Evolutionary conservation across 345 rosid genomes (phyloP).

Genomic region (Rhodamnia rubescens): DNA sequence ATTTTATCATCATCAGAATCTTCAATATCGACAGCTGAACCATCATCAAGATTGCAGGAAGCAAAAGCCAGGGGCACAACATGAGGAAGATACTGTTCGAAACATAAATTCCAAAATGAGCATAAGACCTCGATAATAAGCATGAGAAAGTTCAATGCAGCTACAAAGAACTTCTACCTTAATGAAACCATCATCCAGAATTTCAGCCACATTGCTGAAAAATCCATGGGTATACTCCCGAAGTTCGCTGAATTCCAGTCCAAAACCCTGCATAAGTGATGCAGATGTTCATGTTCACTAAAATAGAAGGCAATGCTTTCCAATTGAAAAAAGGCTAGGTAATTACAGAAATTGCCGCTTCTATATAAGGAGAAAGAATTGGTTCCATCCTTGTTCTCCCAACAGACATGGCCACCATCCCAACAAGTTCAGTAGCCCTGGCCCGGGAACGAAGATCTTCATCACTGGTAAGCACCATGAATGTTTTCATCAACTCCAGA

Average conservation of each 20-base stretch:
- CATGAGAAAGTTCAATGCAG: background rate
- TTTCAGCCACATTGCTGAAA: conserved; percentile 96
- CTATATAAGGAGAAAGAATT: conserved; percentile 74
- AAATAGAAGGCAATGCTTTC: background rate
- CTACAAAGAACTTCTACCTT: conserved; percentile 40
- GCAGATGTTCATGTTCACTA: conserved; percentile 1
- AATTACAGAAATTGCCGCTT: conserved; percentile 91
- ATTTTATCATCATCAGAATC: conserved; percentile 87
- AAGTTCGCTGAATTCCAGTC: conserved; percentile 87
- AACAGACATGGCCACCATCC: conserved; percentile 97
- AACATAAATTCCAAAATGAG: conserved; percentile 4
- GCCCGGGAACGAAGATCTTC: conserved; percentile 95
- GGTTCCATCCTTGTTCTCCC: conserved; percentile 82
- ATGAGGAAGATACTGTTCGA: conserved; percentile 78
- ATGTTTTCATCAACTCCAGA: conserved; percentile 76
- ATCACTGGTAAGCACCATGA: conserved; percentile 86
- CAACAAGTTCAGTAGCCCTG: conserved; percentile 97
- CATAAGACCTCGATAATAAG: background rate
- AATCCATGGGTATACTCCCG: conserved; percentile 98
- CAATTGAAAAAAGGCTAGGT: conserved; percentile 3
- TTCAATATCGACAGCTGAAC: conserved; percentile 86
- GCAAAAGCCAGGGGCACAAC: conserved; percentile 79
- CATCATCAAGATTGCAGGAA: conserved; percentile 99
- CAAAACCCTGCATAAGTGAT: conserved; percentile 61
- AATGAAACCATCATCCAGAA: conserved; percentile 73